phyloP scores from a whole-genome alignment of 257 asterid species.

The Solanum etuberosum region DNA sequence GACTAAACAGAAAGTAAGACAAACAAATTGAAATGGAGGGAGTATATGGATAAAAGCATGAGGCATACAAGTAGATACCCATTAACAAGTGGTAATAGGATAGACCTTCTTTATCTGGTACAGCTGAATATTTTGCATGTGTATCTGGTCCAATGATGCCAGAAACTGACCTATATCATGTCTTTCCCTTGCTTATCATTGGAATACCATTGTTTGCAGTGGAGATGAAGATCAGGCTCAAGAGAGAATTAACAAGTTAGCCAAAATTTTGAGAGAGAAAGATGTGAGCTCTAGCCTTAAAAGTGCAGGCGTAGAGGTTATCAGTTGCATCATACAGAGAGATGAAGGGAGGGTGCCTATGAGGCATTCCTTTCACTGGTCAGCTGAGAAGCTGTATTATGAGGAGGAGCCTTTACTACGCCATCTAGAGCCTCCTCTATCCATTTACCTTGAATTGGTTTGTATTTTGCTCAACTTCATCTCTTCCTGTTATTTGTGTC shows the following conservation, averaged over 20 bases:
- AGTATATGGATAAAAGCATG: neutral
- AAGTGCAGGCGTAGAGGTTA: constrained; percentile 82
- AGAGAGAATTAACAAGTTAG: constrained; percentile 84
- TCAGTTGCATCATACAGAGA: constrained; percentile 94
- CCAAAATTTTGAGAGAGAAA: constrained; percentile 78
- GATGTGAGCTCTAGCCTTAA: constrained; percentile 75
- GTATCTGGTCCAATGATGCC: neutral
- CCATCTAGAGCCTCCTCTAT: constrained; percentile 96
- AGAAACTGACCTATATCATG: neutral
- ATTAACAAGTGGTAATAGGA: neutral
- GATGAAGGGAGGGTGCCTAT: constrained; percentile 98
- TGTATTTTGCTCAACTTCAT: constrained; percentile 7
- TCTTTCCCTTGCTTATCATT: neutral
- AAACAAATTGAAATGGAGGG: neutral
- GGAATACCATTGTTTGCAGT: constrained; percentile 23
- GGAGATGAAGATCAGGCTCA: constrained; percentile 99
- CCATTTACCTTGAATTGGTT: constrained; percentile 94
- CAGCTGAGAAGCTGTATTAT: constrained; percentile 55
- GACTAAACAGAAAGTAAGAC: neutral
- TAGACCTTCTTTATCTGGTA: neutral
- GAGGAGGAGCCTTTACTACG: constrained; percentile 90
- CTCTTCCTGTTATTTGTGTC: neutral
- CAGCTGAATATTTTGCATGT: neutral
- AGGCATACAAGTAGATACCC: neutral
- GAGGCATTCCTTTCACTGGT: constrained; percentile 96